Percentiles rank a stretch among this genome's conserved stretches.
Evolutionary conservation across 768 basidiomycete genomes (phyloP).

Genomic region (Dentipellis fragilis): DNA sequence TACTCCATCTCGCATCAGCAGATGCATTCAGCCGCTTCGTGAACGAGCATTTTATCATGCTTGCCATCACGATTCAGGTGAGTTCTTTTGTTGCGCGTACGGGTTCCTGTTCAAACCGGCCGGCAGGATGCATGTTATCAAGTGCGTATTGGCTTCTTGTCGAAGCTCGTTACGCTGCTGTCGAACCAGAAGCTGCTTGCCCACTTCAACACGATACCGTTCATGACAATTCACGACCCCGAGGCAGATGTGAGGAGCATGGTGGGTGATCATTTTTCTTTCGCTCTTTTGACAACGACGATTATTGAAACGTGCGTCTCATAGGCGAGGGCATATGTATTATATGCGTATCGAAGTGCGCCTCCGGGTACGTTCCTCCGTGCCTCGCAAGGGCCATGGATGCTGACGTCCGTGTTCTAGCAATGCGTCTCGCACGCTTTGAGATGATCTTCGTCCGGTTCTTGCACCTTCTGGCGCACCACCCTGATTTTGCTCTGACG

Average conservation of each 20-base stretch:
- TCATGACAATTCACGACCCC: slow-evolving; percentile 86
- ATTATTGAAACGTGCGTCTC: not conserved
- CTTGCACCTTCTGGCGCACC: slow-evolving; percentile 83
- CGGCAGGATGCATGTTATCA: slow-evolving; percentile 79
- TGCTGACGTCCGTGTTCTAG: slow-evolving; percentile 21
- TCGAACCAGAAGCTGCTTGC: slow-evolving; percentile 53
- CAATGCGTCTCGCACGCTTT: slow-evolving; percentile 50
- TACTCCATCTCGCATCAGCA: slow-evolving; percentile 67
- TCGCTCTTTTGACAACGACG: not conserved
- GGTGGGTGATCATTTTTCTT: slow-evolving; percentile 29
- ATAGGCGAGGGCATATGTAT: slow-evolving; percentile 7
- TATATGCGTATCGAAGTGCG: slow-evolving; percentile 10
- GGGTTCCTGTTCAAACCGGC: not conserved
- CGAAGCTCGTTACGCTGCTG: slow-evolving; percentile 61
- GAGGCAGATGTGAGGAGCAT: slow-evolving; percentile 66
- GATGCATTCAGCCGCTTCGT: slow-evolving; percentile 48
- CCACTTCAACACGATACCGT: slow-evolving; percentile 75
- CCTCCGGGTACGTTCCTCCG: not conserved
- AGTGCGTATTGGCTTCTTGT: slow-evolving; percentile 71
- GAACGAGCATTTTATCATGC: slow-evolving; percentile 46
- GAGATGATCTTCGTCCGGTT: slow-evolving; percentile 82
- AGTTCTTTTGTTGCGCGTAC: not conserved
- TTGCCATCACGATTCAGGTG: slow-evolving; percentile 21
- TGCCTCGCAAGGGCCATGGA: not conserved
- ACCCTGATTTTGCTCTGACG: slow-evolving; percentile 76